These are phyloP conservation scores for Persicaria tinctoria DNA, from an alignment of 148 eudicot genomes.

Conservation along the genomic window DNA sequence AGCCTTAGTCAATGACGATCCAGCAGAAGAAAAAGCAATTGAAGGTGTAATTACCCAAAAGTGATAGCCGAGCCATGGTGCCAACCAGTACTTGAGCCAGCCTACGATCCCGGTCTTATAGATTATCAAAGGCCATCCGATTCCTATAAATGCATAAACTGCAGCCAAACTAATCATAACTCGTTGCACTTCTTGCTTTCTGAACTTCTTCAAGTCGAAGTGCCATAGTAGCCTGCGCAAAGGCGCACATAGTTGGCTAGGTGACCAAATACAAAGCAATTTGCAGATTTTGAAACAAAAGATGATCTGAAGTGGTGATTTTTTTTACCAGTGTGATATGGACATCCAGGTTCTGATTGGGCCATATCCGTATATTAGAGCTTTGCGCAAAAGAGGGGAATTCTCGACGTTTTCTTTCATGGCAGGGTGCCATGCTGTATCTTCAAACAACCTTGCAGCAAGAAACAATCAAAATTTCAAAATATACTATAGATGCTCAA, in stretches of 20 bases:
- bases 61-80: constrained; percentile 98
- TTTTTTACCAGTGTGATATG: constrained; percentile 76
- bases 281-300: not conserved
- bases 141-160: constrained; percentile 70
- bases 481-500: not conserved
- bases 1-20: too few relatives aligned
- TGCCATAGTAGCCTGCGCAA: constrained; percentile 58
- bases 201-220: constrained; percentile 66
- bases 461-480: not conserved
- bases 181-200: constrained; percentile 63
- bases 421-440: constrained; percentile 91
- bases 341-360: constrained; percentile 88
- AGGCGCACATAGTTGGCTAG: not conserved
- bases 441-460: constrained; percentile 56
- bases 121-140: constrained; percentile 88
- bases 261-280: not conserved
- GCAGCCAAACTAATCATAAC: constrained; percentile 87
- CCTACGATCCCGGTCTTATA: constrained; percentile 65
- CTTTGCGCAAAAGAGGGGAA: constrained; percentile 51
- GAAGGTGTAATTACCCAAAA: constrained; percentile 59
- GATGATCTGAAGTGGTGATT: not conserved
- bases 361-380: constrained; percentile 71
- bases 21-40: not conserved
- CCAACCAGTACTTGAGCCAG: constrained; percentile 95
- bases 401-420: constrained; percentile 50